Base-by-base conservation (phyloP, 2,329 filamentous ascomycete genomes). In the Curvularia sp. region DNA sequence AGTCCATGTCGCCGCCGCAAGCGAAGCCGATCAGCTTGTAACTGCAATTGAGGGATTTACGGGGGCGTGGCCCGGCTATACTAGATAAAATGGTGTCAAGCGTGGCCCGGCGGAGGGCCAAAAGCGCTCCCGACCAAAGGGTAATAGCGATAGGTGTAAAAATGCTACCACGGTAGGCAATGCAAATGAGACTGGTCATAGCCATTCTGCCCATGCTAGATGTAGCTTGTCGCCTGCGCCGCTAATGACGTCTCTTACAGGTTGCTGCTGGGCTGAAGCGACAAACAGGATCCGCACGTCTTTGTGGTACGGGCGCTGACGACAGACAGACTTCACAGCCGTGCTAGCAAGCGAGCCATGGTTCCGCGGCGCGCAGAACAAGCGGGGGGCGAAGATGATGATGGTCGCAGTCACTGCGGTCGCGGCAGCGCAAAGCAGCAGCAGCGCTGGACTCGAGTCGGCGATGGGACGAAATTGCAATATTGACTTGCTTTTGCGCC, bases 261-360 rank as follows among this genome's bases (percentile, higher is more conserved):
- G 10, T 15, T 41, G 5, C 33, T 35, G 30, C 53, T 56, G 31
- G 54, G 30, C 53, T 56, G 31, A 52, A 49, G 46, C 43, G 26
- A 50, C 15, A 31, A 44, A 41, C 38, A 44, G 47, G 49, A 52
- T 49, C 42, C 22, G 42, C 49, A 15, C 31, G 47, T 26, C 47
- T 49, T 53, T 33, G 42, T 41, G 31, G 22, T 30, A 26, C 50
- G 56, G 53, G 56, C 48, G 49, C 49, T 66, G 58, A 67, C 62
- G 53, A 51, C 61, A 58, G 60, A 55, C 61, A 63, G 63, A 64
- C 49, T n/a, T 18, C 38, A 51, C 55, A 53, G n/a, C 26, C 8
- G 28, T 41, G 46, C 24, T 28, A 28, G 49, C 20, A 24, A 50
- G 26, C n/a, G 38, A 41, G 18, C 22, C 18, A 22, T 42, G 41